Base-by-base conservation (phyloP, 345 rosid genomes). In the Brassica incana region DNA sequence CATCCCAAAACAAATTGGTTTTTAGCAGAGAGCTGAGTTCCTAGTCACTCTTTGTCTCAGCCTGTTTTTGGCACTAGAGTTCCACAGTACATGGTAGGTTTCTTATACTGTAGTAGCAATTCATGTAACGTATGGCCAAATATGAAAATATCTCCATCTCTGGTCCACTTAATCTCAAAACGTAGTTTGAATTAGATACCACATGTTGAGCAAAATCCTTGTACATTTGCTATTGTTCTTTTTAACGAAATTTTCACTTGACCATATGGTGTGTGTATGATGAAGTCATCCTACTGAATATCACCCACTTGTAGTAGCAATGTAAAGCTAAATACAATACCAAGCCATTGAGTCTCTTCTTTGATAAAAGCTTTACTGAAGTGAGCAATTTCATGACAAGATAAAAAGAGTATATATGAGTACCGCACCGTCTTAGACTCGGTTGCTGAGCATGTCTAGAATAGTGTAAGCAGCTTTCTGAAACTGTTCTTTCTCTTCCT, bases 401-500 rank as follows among this genome's bases (percentile, higher is more conserved):
- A 45, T 20, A n/a, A 12, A 45, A 14, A 71, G 63, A 64, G 33
- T 23, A 65, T 62, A 18, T 62, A 20, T 70, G 45, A 20, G 27
- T 69, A 80, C 83, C 20, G 2, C 3, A 25, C 38, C 1, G 1
- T n/a, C 14, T 48, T 27, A 69, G 61, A 65, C 75, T 78, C 83
- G 71, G 72, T 73, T 72, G 73, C 79, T 86, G 30, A 90, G 90
- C 92, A 95, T 89, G 72, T 91, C 87, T 1, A 91, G 77, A 33
- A 88, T 88, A 69, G 94, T 75, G 72, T 82, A 91, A 75, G 92
- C 99, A 85, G 94, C 97, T 82, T 89, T 92, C 87, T 92, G 97
- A 84, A 87, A 86, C 65, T 59, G 86, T 40, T 89, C 88, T 83
- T 84, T 92, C 85, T 91, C 91, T 48, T 90, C 95, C 67, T 89